Base-by-base conservation (phyloP, 768 basidiomycete species). In the Auricularia cornea region DNA sequence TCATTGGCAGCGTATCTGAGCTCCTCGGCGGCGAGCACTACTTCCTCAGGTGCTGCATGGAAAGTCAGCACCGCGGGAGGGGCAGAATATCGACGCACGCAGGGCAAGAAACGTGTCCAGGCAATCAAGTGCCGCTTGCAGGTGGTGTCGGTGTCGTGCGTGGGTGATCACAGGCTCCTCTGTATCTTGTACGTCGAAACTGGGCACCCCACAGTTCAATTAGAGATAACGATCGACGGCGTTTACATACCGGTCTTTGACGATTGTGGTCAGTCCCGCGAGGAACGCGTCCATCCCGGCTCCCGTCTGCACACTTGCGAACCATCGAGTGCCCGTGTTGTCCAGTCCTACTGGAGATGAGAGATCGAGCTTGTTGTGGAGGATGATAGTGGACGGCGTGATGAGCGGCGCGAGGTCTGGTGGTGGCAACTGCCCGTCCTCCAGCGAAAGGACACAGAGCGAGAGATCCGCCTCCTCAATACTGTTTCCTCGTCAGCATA, bases 1-100 rank as follows among this genome's bases (percentile, higher is more conserved):
- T 91, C 87, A 64, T 83, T 82, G 0, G 88, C 86, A 2, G 92
- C 94, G 70, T 94, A 92, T 29, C 94, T 84, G 29, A 96, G 79
- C 70, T 94, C 92, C 72, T 96, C 94, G 0, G 92, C 92, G 3
- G 84, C 92, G 12, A 90, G 71, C 5, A 94, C 92, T 3, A 94
- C 76, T 65, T 94, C 90, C n/a, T 82, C 79, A 1, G 82, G 68
- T 10, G 82, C 87, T 87, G 70, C 32, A 41, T 38, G 35, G 62
- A 66, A 63, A 51, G 10, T 33, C 20, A 59, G 23, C 38, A 63
- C 64, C 12, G 57, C 65, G 51, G 30, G 32, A 56, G 2, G 48
- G 18, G n/a, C 56, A n/a, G 26, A 57, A 30, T 30, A 61, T 63
- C 48, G 64, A 72, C 78, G 51, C 60, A 81, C 80, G 68, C 52